Evolutionary conservation across 257 asterid species (phyloP).

Genomic region (Solanum clarkiae): DNA sequence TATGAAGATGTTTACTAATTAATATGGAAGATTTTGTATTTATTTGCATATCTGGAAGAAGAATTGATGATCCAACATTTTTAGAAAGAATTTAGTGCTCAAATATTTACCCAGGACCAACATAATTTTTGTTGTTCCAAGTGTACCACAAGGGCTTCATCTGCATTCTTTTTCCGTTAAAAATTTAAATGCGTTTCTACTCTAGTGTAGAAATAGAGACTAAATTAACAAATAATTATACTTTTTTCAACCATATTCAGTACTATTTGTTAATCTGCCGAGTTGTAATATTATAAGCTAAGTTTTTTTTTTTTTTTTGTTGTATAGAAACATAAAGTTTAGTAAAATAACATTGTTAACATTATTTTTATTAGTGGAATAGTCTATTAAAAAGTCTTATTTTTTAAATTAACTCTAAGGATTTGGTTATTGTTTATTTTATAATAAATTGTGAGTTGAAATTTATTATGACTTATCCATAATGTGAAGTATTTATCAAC

Average conservation of each 20-base stretch:
- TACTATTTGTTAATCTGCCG: not conserved
- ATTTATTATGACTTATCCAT: not conserved
- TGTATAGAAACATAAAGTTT: not conserved
- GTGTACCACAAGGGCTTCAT: not conserved
- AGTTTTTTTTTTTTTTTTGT: not conserved
- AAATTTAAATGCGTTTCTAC: no score
- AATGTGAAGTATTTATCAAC: not conserved
- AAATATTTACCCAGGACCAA: not conserved
- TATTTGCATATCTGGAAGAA: constrained; percentile 14
- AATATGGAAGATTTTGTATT: constrained; percentile 34
- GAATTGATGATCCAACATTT: not conserved
- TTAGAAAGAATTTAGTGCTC: constrained; percentile 10
- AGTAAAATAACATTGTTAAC: not conserved
- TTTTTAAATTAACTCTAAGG: not conserved
- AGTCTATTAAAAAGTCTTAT: not conserved
- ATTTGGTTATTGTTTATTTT: not conserved
- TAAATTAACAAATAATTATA: not conserved
- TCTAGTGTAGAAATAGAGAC: not conserved
- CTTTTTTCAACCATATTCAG: not conserved
- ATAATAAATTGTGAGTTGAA: not conserved
- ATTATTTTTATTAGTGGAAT: not conserved
- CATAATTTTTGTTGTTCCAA: not conserved
- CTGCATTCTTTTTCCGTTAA: no score
- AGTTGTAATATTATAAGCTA: not conserved
- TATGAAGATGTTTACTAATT: constrained; percentile 20